Base-by-base conservation (phyloP, 768 basidiomycete genomes). In the Crepidotus variabilis region DNA sequence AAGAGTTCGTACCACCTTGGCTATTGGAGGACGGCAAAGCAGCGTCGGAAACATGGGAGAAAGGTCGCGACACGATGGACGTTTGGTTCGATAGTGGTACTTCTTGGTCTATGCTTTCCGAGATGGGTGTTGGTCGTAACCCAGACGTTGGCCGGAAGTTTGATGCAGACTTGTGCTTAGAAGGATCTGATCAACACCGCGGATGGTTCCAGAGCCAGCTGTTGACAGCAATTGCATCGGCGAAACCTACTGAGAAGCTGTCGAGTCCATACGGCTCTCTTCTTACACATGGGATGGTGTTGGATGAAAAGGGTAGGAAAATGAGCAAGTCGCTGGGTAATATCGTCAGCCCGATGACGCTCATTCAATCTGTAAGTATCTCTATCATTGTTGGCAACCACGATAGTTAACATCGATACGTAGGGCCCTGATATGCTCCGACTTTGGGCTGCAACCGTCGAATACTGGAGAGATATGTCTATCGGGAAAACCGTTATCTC, bases 281-380 rank as follows among this genome's bases (percentile, higher is more conserved):
- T 57, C 87, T 99, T 61, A 98, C 96, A 0, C 96, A 99, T 67
- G 97, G 96, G 0, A 96, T 99, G 86, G 92, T 97, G 3, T 81
- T 98, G 5, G 97, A 98, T 63, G 85, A 92, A 66, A 72, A 80
- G 11, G 94, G 94, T 2, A 86, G 87, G 74, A 94, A 93, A 74
- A 99, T 99, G 96, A 98, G 95, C 82, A 99, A 99, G 75, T 94
- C 91, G 1, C 69, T 91, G 8, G 96, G 96, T 0, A 99, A 99
- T 64, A 86, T 97, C 22, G 70, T 95, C 50, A 92, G 87, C 63
- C 96, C 96, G 0, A 73, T 90, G 75, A 83, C 82, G 0, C 77
- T 98, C 56, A 83, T 97, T 23, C 67, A 87, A 18, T 71, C 80
- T 73, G 93, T 94, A 60, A 11, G 80, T 71, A 32, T 24, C 24